These are phyloP conservation scores for Dissophora globulifera DNA, from an alignment of 192 early-diverging fungal species.

Conservation along the genomic window DNA sequence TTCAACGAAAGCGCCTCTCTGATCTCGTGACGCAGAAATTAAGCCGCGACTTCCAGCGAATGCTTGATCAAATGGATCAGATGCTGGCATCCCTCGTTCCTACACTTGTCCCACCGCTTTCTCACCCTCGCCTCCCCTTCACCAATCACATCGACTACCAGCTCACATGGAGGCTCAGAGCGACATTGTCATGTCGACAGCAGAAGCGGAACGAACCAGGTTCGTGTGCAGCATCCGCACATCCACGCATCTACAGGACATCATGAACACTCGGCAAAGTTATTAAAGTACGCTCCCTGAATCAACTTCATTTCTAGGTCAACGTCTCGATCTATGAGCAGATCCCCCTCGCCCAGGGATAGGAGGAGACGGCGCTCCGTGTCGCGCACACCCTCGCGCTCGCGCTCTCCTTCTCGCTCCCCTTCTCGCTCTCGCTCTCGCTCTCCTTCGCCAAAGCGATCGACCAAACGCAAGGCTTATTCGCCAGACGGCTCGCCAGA, in stretches of 20 bases:
- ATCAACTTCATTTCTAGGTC: conserved; percentile 8
- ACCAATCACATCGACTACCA: conserved; percentile 1
- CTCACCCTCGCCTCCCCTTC: neutral
- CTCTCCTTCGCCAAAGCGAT: conserved; percentile 16
- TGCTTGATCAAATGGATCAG: neutral
- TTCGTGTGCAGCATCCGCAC: neutral
- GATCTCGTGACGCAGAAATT: too few relatives aligned
- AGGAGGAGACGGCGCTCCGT: conserved; percentile 29
- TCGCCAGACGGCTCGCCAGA: conserved; percentile 27
- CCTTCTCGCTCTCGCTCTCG: conserved; percentile 24
- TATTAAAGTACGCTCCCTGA: conserved; percentile 24
- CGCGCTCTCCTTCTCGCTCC: conserved; percentile 20
- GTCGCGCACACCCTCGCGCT: conserved; percentile 32
- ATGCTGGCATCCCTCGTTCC: neutral
- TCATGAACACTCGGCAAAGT: too few relatives aligned
- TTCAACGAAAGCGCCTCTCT: too few relatives aligned
- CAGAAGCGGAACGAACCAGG: neutral
- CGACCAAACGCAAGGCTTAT: conserved; percentile 31
- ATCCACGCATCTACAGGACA: too few relatives aligned
- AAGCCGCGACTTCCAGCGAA: too few relatives aligned
- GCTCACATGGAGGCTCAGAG: conserved; percentile 31
- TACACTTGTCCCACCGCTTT: neutral
- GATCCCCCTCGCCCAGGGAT: conserved; percentile 12
- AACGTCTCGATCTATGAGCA: conserved; percentile 33
- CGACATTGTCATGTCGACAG: conserved; percentile 15